A percentile compares a stretch with the other conserved stretches of the same genome.
phyloP scores from a whole-genome alignment of 208 protist species.

The Wallacemonas collosoma region DNA sequence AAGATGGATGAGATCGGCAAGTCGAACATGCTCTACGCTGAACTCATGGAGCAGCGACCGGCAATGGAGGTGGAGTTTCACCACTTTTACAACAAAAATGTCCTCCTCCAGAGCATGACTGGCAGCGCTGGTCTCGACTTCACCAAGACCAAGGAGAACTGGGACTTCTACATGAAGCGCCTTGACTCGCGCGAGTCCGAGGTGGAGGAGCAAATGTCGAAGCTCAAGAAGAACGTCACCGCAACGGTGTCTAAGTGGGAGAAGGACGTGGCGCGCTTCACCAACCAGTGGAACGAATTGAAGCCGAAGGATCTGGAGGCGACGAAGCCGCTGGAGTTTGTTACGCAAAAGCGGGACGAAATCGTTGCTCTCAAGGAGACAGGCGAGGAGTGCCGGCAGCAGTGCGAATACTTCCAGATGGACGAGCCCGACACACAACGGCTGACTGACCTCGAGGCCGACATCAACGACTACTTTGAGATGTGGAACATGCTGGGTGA shows the following conservation, averaged over 20 bases:
- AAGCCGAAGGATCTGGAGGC: constrained; percentile 92
- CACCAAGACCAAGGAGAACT: constrained; percentile 65
- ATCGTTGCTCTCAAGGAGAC: constrained; percentile 66
- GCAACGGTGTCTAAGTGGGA: constrained; percentile 76
- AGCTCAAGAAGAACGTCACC: constrained; percentile 65
- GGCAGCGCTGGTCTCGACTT: constrained; percentile 75
- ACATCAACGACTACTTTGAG: constrained; percentile 84
- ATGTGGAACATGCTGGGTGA: constrained; percentile 90
- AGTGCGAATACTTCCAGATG: constrained; percentile 94
- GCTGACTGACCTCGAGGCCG: constrained; percentile 73
- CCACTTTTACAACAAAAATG: constrained; percentile 93
- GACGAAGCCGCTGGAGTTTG: constrained; percentile 70
- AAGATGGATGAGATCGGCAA: constrained; percentile 94
- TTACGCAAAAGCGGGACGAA: constrained; percentile 85
- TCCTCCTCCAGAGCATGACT: constrained; percentile 89
- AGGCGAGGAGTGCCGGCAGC: constrained; percentile 72
- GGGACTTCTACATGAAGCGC: constrained; percentile 83
- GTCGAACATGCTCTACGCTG: constrained; percentile 80
- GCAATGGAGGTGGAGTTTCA: constrained; percentile 88
- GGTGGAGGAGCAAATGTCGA: constrained; percentile 89
- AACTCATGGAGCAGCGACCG: constrained; percentile 84
- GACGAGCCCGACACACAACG: constrained; percentile 82
- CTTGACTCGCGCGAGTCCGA: constrained; percentile 93
- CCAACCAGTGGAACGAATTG: constrained; percentile 91
- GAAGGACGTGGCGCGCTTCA: constrained; percentile 91